phyloP scores from a whole-genome alignment of 352 stramenopile genomes.

The Phytophthora brassicae region DNA sequence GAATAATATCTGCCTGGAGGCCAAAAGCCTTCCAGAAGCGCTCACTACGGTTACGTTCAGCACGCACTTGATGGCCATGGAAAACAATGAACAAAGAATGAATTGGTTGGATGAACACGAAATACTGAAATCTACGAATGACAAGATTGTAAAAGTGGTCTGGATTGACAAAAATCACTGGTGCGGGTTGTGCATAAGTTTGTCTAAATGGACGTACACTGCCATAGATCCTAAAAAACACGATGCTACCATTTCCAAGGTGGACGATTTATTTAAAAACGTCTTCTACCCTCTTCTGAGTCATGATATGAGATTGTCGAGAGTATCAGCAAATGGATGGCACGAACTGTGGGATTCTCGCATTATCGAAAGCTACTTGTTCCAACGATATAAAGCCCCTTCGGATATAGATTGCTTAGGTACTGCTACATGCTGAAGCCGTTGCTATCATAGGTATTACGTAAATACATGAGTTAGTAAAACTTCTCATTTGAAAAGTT shows the following conservation, averaged over 20 bases:
- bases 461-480: too few species aligned
- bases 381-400: too few species aligned
- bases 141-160: not conserved
- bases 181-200: not conserved
- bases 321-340: constrained; percentile 1
- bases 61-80: not conserved
- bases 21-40: not conserved
- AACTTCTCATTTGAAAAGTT: too few species aligned
- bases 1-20: not conserved
- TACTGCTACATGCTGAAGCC: too few species aligned
- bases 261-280: not conserved
- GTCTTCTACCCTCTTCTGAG: not conserved
- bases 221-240: not conserved
- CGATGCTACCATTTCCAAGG: not conserved
- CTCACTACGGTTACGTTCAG: not conserved
- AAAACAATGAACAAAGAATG: not conserved
- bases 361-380: too few species aligned
- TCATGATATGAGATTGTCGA: not conserved
- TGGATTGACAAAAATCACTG: not conserved
- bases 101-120: not conserved
- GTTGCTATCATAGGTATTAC: too few species aligned
- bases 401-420: too few species aligned
- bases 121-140: not conserved
- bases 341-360: not conserved
- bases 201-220: not conserved